Percentiles rank a stretch among this genome's conserved stretches.
phyloP scores from a whole-genome alignment of 75 land plant genomes.

The Pinus tabuliformis region DNA sequence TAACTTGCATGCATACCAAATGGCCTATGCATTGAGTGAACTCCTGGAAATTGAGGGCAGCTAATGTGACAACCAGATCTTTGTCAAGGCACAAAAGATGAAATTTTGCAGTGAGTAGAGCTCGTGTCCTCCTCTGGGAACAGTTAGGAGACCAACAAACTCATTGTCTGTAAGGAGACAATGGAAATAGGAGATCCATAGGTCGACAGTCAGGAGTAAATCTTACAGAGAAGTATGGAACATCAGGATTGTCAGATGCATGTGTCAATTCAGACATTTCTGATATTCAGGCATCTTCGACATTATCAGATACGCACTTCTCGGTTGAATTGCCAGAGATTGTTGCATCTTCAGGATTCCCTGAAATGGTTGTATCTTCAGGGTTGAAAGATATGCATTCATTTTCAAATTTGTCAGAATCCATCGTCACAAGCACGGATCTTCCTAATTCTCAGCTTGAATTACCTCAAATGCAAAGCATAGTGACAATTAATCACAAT shows the following conservation, averaged over 20 bases:
- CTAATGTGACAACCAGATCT: too few species aligned
- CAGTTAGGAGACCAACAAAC: too few species aligned
- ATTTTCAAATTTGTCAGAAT: constrained; percentile 5
- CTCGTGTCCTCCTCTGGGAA: too few species aligned
- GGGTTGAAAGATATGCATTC: constrained; percentile 13
- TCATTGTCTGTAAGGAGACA: too few species aligned
- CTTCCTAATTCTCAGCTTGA: constrained; percentile 14
- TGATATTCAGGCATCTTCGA: constrained; percentile 11
- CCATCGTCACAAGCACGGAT: constrained; percentile 4
- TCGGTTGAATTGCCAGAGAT: constrained; percentile 16
- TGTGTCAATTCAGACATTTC: constrained; percentile 9
- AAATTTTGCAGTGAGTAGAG: too few species aligned
- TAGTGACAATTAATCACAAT: constrained; percentile 11
- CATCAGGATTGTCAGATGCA: too few species aligned
- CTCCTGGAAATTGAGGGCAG: too few species aligned
- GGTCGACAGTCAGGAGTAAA: constrained; percentile 55
- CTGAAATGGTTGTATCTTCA: constrained; percentile 3
- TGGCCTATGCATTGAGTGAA: too few species aligned
- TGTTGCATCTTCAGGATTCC: constrained; percentile 6
- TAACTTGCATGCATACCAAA: too few species aligned
- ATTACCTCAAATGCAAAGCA: constrained; percentile 16
- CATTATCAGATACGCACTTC: not conserved
- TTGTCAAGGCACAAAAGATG: too few species aligned
- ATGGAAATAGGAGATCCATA: constrained; percentile 21
- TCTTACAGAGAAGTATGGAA: constrained; percentile 43